Percentiles rank a stretch among this genome's conserved stretches.
Conservation (phyloP, 1,284 basidiomycete species). For the Phylloporus sp. region DNA sequence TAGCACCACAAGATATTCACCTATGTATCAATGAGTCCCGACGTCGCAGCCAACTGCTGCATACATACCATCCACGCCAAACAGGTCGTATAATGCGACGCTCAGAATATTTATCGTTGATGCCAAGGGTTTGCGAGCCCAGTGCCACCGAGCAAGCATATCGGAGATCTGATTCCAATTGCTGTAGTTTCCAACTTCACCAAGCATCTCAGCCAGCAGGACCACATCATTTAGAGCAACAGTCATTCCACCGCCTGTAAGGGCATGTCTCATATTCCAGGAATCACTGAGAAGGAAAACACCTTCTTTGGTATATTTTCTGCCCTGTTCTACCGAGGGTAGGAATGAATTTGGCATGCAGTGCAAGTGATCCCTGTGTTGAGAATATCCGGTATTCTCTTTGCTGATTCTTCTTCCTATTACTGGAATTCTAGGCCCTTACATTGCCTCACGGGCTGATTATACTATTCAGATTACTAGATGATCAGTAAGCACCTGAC, state of each 20-base stretch:
- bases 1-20: slow-evolving; percentile 80
- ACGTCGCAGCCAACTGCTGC: background rate
- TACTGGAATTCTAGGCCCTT: too few species aligned
- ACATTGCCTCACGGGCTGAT: too few species aligned
- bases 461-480: too few species aligned
- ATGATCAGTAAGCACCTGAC: too few species aligned
- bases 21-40: slow-evolving; percentile 45
- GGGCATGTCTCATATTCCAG: slow-evolving; percentile 99
- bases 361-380: slow-evolving; percentile 75
- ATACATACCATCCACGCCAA: slow-evolving; percentile 77
- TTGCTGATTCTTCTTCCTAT: too few species aligned
- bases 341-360: slow-evolving; percentile 98
- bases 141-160: slow-evolving; percentile 78
- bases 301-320: slow-evolving; percentile 61
- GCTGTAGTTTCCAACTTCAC: slow-evolving; percentile 49
- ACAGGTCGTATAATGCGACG: slow-evolving; percentile 90
- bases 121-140: slow-evolving; percentile 79
- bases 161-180: slow-evolving; percentile 69
- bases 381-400: too few species aligned
- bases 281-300: slow-evolving; percentile 93
- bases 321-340: slow-evolving; percentile 83
- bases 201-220: slow-evolving; percentile 67
- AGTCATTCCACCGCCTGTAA: slow-evolving; percentile 98
- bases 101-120: slow-evolving; percentile 91
- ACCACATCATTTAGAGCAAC: slow-evolving; percentile 89